Percentiles rank a stretch among this genome's conserved stretches.
Conservation (phyloP, 305 asterid genomes). For the Solanum hybrid region DNA sequence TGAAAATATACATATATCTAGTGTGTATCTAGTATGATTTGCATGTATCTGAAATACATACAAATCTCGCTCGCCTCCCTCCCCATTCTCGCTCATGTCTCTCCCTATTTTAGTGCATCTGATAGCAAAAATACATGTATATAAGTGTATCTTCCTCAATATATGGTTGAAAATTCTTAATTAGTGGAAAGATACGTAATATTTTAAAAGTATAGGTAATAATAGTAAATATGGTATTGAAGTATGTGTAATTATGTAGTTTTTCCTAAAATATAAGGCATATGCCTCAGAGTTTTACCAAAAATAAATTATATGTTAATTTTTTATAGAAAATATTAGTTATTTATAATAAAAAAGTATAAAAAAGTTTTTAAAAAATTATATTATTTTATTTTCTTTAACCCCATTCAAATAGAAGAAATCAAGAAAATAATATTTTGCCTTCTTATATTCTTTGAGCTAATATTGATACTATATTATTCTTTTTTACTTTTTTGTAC, state of each 20-base stretch:
- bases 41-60: background rate
- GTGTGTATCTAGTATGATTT: no score
- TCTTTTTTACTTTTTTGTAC: background rate
- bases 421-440: no score
- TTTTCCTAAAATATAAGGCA: background rate
- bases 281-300: background rate
- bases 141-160: background rate
- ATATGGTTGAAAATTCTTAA: background rate
- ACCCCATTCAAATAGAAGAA: background rate
- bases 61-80: background rate
- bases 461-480: no score
- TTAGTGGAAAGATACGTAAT: background rate
- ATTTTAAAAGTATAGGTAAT: no score
- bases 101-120: background rate
- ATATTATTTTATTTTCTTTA: no score
- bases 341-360: no score
- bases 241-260: background rate
- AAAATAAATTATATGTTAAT: no score
- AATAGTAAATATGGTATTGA: background rate
- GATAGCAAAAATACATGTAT: no score
- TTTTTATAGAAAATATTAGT: no score
- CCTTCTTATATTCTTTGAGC: background rate
- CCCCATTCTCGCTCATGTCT: background rate
- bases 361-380: no score
- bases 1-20: no score